Conservation (phyloP, 2,329 filamentous ascomycete genomes). For the Cyclaneusma minus region DNA sequence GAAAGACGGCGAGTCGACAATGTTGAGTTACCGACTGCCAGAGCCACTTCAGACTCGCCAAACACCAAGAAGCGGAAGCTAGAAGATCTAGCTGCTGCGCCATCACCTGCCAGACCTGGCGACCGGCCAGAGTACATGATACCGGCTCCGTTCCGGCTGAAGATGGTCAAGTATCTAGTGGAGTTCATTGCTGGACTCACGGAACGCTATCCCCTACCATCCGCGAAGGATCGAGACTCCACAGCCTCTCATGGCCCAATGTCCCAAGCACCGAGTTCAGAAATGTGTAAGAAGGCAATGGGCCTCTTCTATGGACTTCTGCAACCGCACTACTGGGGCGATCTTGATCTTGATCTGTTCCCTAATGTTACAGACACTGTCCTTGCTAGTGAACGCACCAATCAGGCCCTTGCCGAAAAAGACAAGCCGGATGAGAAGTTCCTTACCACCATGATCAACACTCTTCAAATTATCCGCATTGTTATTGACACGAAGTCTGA, state of each 20-base stretch:
- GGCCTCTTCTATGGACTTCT: conserved; percentile 70
- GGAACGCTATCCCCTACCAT: conserved; percentile 68
- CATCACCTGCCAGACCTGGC: conserved; percentile 33
- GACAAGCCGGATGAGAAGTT: conserved; percentile 74
- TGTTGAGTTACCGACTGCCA: conserved; percentile 21
- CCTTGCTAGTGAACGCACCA: conserved; percentile 65
- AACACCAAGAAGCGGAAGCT: conserved; percentile 60
- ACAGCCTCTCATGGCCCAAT: conserved; percentile 26
- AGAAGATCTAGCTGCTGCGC: conserved; percentile 36
- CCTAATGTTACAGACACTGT: conserved; percentile 81
- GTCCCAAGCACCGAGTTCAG: conserved; percentile 42
- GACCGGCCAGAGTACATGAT: conserved; percentile 55
- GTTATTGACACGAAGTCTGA: conserved; percentile 77
- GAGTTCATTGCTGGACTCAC: conserved; percentile 85
- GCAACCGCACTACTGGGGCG: conserved; percentile 78
- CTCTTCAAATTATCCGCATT: conserved; percentile 79
- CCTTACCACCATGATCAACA: conserved; percentile 79
- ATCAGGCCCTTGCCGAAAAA: conserved; percentile 40
- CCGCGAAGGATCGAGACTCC: conserved; percentile 46
- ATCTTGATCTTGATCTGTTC: conserved; percentile 82
- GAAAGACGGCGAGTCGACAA: conserved; percentile 65
- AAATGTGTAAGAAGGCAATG: conserved; percentile 77
- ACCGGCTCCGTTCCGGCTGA: conserved; percentile 48
- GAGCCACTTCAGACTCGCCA: conserved; percentile 50
- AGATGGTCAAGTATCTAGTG: conserved; percentile 88